phyloP scores from a whole-genome alignment of 2,329 filamentous ascomycete species.

The Trichoderma guizhouense region DNA sequence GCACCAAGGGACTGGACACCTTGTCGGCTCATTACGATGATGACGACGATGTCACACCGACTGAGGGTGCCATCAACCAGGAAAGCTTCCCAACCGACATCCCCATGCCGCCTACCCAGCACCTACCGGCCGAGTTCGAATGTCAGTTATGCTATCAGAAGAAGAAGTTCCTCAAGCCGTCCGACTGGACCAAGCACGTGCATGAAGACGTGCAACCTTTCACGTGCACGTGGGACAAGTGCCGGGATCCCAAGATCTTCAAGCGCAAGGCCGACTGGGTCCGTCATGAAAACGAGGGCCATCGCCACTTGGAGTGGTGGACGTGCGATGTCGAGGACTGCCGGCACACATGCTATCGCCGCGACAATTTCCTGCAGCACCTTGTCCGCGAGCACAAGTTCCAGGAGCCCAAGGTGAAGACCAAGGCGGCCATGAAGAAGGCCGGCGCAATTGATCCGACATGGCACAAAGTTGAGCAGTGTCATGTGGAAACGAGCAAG shows the following conservation, averaged over 20 bases:
- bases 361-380: conserved; percentile 91
- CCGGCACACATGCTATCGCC: conserved; percentile 76
- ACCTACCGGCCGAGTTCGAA: conserved; percentile 82
- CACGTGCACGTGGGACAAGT: conserved; percentile 83
- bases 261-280: conserved; percentile 97
- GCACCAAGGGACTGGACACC: conserved; percentile 49
- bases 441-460: conserved; percentile 58
- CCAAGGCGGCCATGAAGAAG: conserved; percentile 64
- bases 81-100: conserved; percentile 79
- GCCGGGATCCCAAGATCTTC: conserved; percentile 83
- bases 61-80: conserved; percentile 65
- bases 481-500: conserved; percentile 65
- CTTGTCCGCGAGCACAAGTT: conserved; percentile 89
- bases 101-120: conserved; percentile 72
- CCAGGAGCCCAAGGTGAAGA: conserved; percentile 75
- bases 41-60: conserved; percentile 64
- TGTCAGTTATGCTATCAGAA: conserved; percentile 82
- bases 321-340: conserved; percentile 79
- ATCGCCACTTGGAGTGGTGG: conserved; percentile 90
- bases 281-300: conserved; percentile 86
- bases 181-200: conserved; percentile 95
- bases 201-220: conserved; percentile 93
- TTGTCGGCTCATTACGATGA: conserved; percentile 47
- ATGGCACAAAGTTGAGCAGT: conserved; percentile 74
- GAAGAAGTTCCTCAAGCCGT: conserved; percentile 85